Evolutionary conservation across 371 early-diverging fungal genomes (phyloP).

Genomic region (Rozella allomycis): DNA sequence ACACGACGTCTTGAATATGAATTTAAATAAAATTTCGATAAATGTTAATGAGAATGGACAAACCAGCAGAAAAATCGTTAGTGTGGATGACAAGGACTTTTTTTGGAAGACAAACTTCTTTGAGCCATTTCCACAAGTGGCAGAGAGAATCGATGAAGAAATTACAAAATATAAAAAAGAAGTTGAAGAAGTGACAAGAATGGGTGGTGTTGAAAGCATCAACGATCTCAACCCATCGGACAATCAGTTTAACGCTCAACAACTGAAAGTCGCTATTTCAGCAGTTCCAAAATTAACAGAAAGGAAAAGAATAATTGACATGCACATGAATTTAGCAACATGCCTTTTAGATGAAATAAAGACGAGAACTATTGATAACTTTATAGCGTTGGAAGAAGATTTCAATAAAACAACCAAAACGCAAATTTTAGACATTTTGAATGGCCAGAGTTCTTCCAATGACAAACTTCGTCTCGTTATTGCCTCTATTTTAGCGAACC

Average conservation of each 20-base stretch:
- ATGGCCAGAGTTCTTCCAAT: too few relatives aligned
- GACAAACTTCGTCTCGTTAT: too few relatives aligned
- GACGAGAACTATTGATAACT: slow-evolving; percentile 79
- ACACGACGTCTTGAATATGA: slow-evolving; percentile 83
- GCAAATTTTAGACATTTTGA: too few relatives aligned
- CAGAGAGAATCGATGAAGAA: slow-evolving; percentile 70
- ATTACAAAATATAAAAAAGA: slow-evolving; percentile 76
- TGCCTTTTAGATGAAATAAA: slow-evolving; percentile 73
- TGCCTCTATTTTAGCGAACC: too few relatives aligned
- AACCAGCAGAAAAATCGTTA: slow-evolving; percentile 46
- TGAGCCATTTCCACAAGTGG: slow-evolving; percentile 92
- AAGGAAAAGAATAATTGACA: slow-evolving; percentile 80
- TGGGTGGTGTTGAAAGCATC: slow-evolving; percentile 56
- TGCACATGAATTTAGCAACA: slow-evolving; percentile 96
- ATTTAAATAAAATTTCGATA: slow-evolving; percentile 56
- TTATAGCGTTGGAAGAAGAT: slow-evolving; percentile 82
- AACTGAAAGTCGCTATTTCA: slow-evolving; percentile 72
- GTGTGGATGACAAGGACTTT: slow-evolving; percentile 69
- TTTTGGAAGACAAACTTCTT: slow-evolving; percentile 87
- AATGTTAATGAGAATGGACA: slow-evolving; percentile 47
- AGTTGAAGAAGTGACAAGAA: slow-evolving; percentile 67
- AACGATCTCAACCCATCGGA: slow-evolving; percentile 64
- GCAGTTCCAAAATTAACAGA: slow-evolving; percentile 87
- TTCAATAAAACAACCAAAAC: slow-evolving; percentile 26
- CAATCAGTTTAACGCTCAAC: slow-evolving; percentile 49